These are phyloP conservation scores for Astragalus membranaceus DNA, from an alignment of 306 rosid species.

Conservation along the genomic window DNA sequence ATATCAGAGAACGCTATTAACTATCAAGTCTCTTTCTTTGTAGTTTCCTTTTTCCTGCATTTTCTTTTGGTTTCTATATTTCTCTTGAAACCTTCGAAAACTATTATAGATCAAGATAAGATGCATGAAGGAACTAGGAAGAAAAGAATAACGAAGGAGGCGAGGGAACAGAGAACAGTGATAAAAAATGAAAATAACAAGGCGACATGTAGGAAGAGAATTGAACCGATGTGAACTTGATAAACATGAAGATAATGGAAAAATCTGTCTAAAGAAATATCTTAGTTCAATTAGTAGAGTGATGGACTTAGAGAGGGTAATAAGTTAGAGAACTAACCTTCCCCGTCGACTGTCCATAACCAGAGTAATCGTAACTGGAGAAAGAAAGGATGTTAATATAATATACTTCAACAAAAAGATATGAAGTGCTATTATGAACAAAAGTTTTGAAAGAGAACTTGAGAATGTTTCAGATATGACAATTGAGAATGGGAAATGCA, in stretches of 20 bases:
- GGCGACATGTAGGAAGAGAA: not conserved
- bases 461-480: not conserved
- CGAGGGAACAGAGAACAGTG: not conserved
- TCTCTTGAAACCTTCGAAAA: not conserved
- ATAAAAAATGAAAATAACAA: not conserved
- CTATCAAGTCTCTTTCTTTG: not conserved
- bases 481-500: not conserved
- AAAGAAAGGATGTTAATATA: constrained; percentile 12
- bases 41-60: not conserved
- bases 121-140: not conserved
- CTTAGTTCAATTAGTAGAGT: not conserved
- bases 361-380: constrained; percentile 90
- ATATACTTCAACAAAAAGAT: not conserved
- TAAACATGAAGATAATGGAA: not conserved
- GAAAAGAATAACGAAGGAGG: not conserved
- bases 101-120: not conserved
- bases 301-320: not conserved
- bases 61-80: not conserved
- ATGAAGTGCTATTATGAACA: not conserved
- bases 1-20: not conserved
- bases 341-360: constrained; percentile 96
- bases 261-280: not conserved
- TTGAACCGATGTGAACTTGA: not conserved
- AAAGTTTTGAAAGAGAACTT: not conserved
- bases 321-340: constrained; percentile 52